These are phyloP conservation scores for Marasmius tenuissimus DNA, from an alignment of 1,284 basidiomycete species.

Conservation along the genomic window DNA sequence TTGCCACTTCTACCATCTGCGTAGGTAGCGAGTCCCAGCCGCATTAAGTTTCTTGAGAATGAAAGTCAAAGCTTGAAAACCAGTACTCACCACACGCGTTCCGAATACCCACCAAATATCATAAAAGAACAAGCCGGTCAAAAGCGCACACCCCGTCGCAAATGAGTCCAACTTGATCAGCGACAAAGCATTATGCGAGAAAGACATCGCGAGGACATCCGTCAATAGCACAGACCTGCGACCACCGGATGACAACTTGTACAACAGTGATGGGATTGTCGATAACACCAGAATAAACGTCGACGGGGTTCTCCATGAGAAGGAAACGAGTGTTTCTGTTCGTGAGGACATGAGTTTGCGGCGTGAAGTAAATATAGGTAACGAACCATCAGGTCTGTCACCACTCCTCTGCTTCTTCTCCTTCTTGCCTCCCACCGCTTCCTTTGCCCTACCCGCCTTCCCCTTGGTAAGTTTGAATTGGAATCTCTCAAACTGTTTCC, in stretches of 20 bases:
- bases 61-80: constrained; percentile 13
- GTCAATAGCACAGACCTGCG: constrained; percentile 73
- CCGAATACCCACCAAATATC: constrained; percentile 91
- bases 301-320: constrained; percentile 61
- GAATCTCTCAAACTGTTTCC: constrained; percentile 12
- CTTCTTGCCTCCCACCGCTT: not conserved
- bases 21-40: not conserved
- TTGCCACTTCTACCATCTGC: constrained; percentile 93
- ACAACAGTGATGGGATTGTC: constrained; percentile 66
- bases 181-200: constrained; percentile 81
- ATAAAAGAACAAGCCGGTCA: constrained; percentile 82
- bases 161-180: constrained; percentile 90
- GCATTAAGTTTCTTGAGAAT: constrained; percentile 1
- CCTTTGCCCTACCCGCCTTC: constrained; percentile 1
- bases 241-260: constrained; percentile 50
- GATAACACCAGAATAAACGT: constrained; percentile 66
- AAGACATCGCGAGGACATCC: constrained; percentile 82
- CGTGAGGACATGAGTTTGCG: not conserved
- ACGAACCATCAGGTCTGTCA: constrained; percentile 17
- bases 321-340: not conserved
- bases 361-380: constrained; percentile 38
- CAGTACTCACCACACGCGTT: constrained; percentile 66
- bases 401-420: not conserved
- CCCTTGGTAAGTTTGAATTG: constrained; percentile 8
- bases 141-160: constrained; percentile 81